Evolutionary conservation across 345 rosid species (phyloP).

Genomic region (Melaleuca quinquenervia): DNA sequence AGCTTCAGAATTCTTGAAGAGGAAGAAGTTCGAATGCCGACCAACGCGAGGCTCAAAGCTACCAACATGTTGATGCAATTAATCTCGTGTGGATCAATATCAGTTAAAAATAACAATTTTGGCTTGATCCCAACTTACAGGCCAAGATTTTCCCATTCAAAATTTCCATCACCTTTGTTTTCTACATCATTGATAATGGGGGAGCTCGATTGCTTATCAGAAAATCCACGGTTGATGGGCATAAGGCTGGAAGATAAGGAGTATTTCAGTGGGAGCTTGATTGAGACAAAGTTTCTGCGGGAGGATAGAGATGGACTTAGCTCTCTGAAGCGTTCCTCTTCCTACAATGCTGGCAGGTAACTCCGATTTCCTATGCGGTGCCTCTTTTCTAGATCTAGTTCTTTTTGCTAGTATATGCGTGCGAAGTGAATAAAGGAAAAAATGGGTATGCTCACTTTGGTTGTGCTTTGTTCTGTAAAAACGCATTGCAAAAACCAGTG

Average conservation of each 20-base stretch:
- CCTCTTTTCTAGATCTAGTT: not conserved
- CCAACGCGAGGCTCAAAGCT: constrained; percentile 58
- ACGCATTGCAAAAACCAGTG: not conserved
- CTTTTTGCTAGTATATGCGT: not conserved
- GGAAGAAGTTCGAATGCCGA: constrained; percentile 61
- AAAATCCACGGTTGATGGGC: constrained; percentile 67
- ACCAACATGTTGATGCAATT: constrained; percentile 76
- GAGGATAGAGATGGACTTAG: constrained; percentile 33
- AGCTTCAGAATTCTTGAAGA: constrained; percentile 81
- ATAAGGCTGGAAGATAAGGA: constrained; percentile 78
- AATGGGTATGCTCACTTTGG: not conserved
- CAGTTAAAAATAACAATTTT: constrained; percentile 83
- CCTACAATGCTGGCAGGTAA: constrained; percentile 93
- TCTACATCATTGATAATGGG: constrained; percentile 63
- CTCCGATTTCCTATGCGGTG: not conserved
- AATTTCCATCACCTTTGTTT: constrained; percentile 56
- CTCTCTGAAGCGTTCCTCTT: constrained; percentile 83
- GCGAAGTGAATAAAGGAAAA: not conserved
- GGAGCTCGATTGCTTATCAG: constrained; percentile 74
- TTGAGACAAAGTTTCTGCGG: constrained; percentile 57
- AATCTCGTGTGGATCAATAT: constrained; percentile 92
- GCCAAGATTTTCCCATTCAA: constrained; percentile 64
- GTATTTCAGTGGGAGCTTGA: constrained; percentile 86
- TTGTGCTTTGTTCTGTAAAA: not conserved
- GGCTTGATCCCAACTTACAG: constrained; percentile 76